phyloP scores from a whole-genome alignment of 2,329 filamentous ascomycete genomes.

The Ambrosiella cleistominuta region DNA sequence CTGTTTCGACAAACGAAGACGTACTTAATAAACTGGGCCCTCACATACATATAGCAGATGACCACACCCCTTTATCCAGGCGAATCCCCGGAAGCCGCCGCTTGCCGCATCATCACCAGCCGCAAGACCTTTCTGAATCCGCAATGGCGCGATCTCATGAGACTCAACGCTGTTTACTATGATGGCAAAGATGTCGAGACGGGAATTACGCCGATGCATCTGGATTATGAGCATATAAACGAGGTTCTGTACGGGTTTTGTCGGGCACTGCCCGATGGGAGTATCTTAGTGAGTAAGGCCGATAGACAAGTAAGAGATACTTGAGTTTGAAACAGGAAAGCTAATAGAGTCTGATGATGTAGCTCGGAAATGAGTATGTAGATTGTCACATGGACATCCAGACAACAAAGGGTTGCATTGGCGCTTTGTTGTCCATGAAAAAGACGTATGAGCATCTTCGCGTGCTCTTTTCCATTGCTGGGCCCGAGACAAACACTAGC shows the following conservation, averaged over 20 bases:
- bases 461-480: slow-evolving; percentile 4
- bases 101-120: background rate
- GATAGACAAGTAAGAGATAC: background rate
- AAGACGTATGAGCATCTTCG: background rate
- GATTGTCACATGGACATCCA: background rate
- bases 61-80: background rate
- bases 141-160: background rate
- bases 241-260: background rate
- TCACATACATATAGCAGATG: background rate
- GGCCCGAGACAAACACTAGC: background rate
- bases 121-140: background rate
- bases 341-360: background rate
- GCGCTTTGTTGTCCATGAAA: slow-evolving; percentile 1
- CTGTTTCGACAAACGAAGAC: too few relatives aligned
- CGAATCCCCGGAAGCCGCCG: background rate
- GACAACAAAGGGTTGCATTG: background rate
- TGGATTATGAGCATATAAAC: background rate
- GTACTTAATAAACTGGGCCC: too few relatives aligned
- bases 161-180: background rate
- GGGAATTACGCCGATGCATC: background rate
- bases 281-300: background rate
- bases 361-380: background rate
- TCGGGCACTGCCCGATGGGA: background rate
- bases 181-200: background rate
- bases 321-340: background rate